phyloP scores from a whole-genome alignment of 257 asterid genomes.

The Rehmannia glutinosa region DNA sequence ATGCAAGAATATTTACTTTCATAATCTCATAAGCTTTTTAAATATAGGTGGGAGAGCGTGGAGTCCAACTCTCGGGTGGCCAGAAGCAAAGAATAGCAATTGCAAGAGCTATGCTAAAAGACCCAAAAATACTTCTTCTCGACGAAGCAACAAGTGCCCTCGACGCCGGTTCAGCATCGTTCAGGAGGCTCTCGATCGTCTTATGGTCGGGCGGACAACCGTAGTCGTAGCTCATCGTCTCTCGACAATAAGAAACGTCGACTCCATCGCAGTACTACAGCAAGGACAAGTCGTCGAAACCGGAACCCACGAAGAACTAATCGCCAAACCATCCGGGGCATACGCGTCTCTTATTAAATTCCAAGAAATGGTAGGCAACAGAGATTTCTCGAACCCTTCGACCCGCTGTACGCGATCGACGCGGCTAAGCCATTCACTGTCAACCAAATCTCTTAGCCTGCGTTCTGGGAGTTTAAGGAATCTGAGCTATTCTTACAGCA shows the following conservation, averaged over 20 bases:
- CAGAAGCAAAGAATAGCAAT: constrained; percentile 95
- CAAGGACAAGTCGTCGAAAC: constrained; percentile 96
- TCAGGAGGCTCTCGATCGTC: constrained; percentile 91
- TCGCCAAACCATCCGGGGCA: constrained; percentile 80
- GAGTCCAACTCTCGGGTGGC: constrained; percentile 91
- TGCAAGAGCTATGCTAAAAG: constrained; percentile 90
- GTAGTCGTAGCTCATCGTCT: constrained; percentile 95
- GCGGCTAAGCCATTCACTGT: constrained; percentile 77
- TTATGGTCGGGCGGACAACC: constrained; percentile 89
- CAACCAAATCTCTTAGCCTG: constrained; percentile 92
- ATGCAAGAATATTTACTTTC: too few relatives aligned
- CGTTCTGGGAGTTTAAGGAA: constrained; percentile 94
- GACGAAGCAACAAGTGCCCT: constrained; percentile 98
- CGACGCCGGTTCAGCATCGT: constrained; percentile 92
- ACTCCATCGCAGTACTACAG: constrained; percentile 87
- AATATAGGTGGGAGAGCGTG: constrained; percentile 95
- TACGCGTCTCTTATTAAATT: constrained; percentile 80
- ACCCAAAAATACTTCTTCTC: constrained; percentile 83
- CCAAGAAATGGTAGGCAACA: constrained; percentile 84
- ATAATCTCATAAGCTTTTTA: too few relatives aligned
- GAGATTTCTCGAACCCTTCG: constrained; percentile 81
- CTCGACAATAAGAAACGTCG: constrained; percentile 83
- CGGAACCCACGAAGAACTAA: constrained; percentile 90
- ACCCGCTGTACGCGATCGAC: constrained; percentile 83
- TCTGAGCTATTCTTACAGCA: constrained; percentile 89